These are phyloP conservation scores for Hypsizygus ulmarius DNA, from an alignment of 1,284 basidiomycete species.

Conservation along the genomic window DNA sequence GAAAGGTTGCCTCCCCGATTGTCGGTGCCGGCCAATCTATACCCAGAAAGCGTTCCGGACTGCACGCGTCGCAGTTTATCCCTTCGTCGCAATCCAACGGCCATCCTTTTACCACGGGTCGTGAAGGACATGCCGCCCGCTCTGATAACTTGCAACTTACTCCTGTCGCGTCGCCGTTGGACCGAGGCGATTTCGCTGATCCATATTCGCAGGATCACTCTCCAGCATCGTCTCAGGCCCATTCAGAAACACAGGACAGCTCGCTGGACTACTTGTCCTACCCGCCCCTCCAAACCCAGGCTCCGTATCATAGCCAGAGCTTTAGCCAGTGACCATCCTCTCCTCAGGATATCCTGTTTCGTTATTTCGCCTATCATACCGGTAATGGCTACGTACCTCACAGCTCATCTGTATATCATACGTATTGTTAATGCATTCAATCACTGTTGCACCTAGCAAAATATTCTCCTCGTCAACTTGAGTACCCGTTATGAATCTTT, in stretches of 20 bases:
- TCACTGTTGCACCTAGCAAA: no score
- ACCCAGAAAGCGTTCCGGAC: not conserved
- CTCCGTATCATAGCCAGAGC: conserved; percentile 47
- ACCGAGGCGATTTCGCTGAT: not conserved
- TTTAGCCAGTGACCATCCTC: conserved; percentile 21
- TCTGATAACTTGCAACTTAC: conserved; percentile 26
- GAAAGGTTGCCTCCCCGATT: conserved; percentile 3
- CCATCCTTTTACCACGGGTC: not conserved
- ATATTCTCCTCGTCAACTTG: no score
- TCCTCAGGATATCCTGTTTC: not conserved
- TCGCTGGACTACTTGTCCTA: conserved; percentile 24
- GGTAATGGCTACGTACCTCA: not conserved
- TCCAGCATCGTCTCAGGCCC: conserved; percentile 7
- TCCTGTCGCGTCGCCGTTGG: conserved; percentile 2
- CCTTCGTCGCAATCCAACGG: conserved; percentile 4
- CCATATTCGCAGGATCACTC: conserved; percentile 10
- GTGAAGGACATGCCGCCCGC: conserved; percentile 14
- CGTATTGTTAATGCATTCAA: no score
- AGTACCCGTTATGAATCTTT: no score
- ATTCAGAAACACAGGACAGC: conserved; percentile 23
- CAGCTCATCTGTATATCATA: not conserved
- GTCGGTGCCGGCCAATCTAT: not conserved
- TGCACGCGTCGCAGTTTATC: conserved; percentile 1
- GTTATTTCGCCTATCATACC: not conserved
- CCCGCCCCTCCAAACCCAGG: conserved; percentile 46